Evolutionary conservation across 805 yeast genomes (phyloP).

Genomic region (Sugiyamaella boreocaroliniensis): DNA sequence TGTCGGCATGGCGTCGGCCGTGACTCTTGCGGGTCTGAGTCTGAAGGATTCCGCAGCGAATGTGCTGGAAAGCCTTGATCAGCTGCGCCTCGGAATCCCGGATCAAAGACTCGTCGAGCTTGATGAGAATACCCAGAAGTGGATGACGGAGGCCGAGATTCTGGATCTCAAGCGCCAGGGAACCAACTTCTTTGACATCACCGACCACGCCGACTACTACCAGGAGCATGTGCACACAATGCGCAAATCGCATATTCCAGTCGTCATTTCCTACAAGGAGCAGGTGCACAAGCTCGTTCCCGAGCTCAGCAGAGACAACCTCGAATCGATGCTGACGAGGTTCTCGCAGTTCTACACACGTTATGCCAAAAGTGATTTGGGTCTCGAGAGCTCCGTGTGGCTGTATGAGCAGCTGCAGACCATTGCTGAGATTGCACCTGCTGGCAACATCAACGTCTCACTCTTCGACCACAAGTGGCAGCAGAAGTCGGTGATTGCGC

Average conservation of each 20-base stretch:
- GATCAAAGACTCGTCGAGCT: background rate
- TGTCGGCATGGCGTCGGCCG: background rate
- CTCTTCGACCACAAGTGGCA: constrained; percentile 66
- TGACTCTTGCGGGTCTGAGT: background rate
- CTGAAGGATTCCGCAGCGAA: background rate
- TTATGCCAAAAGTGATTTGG: constrained; percentile 67
- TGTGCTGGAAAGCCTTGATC: background rate
- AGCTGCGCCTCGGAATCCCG: background rate
- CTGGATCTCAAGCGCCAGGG: constrained; percentile 41
- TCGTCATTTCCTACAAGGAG: constrained; percentile 31
- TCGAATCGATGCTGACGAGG: constrained; percentile 49
- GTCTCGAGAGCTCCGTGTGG: constrained; percentile 68
- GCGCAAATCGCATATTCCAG: constrained; percentile 44
- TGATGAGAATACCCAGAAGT: background rate
- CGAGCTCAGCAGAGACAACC: constrained; percentile 40
- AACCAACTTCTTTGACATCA: constrained; percentile 57
- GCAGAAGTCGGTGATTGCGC: constrained; percentile 69
- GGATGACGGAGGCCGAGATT: constrained; percentile 39
- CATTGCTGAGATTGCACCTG: constrained; percentile 24
- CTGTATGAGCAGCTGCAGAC: constrained; percentile 42
- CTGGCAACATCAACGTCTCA: constrained; percentile 37
- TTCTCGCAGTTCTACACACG: constrained; percentile 70
- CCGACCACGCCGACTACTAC: constrained; percentile 34
- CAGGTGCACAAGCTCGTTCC: constrained; percentile 38
- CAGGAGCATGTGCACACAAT: background rate